These are phyloP conservation scores for Monosporascus sp. DNA, from an alignment of 2,329 filamentous ascomycete species.

Conservation along the genomic window DNA sequence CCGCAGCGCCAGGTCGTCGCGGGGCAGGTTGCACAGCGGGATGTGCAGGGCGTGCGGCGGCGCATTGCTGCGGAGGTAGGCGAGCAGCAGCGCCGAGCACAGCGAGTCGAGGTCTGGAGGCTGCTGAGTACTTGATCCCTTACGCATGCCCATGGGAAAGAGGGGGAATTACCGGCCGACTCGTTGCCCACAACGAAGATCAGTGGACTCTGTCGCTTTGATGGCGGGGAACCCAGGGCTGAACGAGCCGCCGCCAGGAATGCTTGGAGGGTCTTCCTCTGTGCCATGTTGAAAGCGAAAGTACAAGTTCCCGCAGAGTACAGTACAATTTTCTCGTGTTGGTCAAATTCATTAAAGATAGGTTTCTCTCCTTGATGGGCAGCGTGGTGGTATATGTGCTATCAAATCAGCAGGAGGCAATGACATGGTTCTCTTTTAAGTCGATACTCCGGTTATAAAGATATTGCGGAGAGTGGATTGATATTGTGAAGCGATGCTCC, in stretches of 20 bases:
- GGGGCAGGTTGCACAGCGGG: constrained; percentile 66
- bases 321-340: too few relatives aligned
- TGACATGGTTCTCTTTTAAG: too few relatives aligned
- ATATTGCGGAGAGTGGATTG: too few relatives aligned
- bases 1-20: constrained; percentile 63
- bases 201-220: constrained; percentile 42
- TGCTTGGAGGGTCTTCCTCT: constrained; percentile 32
- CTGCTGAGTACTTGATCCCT: background rate
- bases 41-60: constrained; percentile 56
- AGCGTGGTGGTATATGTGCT: too few relatives aligned
- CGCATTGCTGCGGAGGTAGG: constrained; percentile 64
- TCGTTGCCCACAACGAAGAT: constrained; percentile 64
- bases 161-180: constrained; percentile 49
- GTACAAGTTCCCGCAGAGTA: too few relatives aligned
- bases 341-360: too few relatives aligned
- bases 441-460: too few relatives aligned
- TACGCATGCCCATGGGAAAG: background rate
- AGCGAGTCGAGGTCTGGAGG: constrained; percentile 71
- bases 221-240: constrained; percentile 38
- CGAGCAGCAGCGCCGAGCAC: constrained; percentile 66
- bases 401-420: too few relatives aligned
- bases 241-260: constrained; percentile 49
- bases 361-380: too few relatives aligned
- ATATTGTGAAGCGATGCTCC: too few relatives aligned
- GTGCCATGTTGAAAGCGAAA: constrained; percentile 4